Percentiles rank a stretch among this genome's conserved stretches.
Conservation (phyloP, 257 asterid genomes). For the Paulownia fortunei region DNA sequence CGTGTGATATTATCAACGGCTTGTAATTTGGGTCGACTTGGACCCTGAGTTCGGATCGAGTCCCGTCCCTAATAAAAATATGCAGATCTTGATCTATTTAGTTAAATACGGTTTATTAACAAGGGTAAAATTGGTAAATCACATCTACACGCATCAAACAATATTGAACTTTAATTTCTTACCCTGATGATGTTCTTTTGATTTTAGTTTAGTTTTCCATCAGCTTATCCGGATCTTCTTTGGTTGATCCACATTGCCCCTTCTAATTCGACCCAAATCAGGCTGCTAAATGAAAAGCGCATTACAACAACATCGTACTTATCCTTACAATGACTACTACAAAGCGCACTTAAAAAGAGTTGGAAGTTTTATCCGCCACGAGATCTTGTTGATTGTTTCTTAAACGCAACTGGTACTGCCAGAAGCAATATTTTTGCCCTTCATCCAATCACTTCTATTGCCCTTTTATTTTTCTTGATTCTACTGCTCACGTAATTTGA, state of each 20-base stretch:
- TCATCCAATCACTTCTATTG: background rate
- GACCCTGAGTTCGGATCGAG: no score
- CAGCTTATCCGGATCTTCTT: background rate
- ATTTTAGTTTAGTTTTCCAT: background rate
- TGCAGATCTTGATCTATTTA: no score
- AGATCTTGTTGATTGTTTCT: background rate
- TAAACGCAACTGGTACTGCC: slow-evolving; percentile 36
- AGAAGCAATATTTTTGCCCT: no score
- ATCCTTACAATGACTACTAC: slow-evolving; percentile 27
- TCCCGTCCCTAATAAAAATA: no score
- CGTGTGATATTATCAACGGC: no score
- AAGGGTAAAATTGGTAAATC: no score
- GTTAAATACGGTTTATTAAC: no score
- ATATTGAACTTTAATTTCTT: no score
- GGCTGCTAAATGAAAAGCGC: slow-evolving; percentile 17
- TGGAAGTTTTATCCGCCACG: slow-evolving; percentile 30
- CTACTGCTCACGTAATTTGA: background rate
- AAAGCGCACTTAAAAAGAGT: slow-evolving; percentile 30
- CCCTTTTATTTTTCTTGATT: background rate
- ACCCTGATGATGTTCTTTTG: background rate
- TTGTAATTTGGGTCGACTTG: no score
- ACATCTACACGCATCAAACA: no score
- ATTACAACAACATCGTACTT: slow-evolving; percentile 1
- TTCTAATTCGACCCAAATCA: background rate
- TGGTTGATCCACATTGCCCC: background rate